These are phyloP conservation scores for Prunus yedoensis DNA, from an alignment of 331 rosid species.

Conservation along the genomic window DNA sequence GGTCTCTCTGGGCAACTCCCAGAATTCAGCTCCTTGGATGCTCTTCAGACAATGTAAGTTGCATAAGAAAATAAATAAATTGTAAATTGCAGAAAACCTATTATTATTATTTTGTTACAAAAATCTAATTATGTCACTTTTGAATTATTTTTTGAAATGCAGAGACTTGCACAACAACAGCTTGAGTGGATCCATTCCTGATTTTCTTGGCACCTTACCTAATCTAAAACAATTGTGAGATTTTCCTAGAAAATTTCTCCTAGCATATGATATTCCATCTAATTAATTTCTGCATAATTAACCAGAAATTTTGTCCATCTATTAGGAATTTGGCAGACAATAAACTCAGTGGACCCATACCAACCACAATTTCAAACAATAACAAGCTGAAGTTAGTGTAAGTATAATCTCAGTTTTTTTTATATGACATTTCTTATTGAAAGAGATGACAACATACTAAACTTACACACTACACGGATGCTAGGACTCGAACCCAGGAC, in stretches of 20 bases:
- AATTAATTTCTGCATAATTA: neutral
- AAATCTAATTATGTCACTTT: neutral
- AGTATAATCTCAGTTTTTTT: neutral
- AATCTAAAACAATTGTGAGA: slow-evolving; percentile 15
- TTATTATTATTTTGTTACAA: neutral
- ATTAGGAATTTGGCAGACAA: slow-evolving; percentile 18
- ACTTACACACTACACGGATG: too few species aligned
- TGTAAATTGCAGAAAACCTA: neutral
- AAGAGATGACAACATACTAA: too few species aligned
- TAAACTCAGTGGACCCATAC: slow-evolving; percentile 20
- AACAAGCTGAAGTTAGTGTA: slow-evolving; percentile 17
- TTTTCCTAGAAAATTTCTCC: neutral
- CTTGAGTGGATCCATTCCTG: slow-evolving; percentile 23
- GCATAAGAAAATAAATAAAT: neutral
- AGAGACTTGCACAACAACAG: slow-evolving; percentile 28
- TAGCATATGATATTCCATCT: too few species aligned
- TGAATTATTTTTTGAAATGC: neutral
- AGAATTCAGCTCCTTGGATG: slow-evolving; percentile 51
- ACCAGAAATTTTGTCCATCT: neutral
- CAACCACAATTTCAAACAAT: slow-evolving; percentile 24
- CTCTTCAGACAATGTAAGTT: slow-evolving; percentile 27
- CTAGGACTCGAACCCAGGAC: accelerated
- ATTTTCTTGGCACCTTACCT: slow-evolving; percentile 23
- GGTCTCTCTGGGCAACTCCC: slow-evolving; percentile 40
- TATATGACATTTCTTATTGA: too few species aligned